These are phyloP conservation scores for Fusarium penzigii DNA, from an alignment of 2,329 filamentous ascomycete species.

Conservation along the genomic window DNA sequence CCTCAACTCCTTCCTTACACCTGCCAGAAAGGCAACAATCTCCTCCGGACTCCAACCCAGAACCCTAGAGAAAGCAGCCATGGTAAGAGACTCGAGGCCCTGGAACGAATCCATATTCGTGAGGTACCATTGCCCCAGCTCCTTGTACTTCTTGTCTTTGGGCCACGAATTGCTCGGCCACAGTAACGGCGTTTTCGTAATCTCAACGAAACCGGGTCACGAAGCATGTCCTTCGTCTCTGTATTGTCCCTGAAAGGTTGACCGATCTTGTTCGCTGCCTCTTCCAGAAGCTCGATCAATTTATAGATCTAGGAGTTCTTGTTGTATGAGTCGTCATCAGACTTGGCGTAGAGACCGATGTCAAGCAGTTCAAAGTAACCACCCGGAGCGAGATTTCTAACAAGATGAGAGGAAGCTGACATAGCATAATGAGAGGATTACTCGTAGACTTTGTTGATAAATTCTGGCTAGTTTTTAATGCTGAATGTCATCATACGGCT, in stretches of 20 bases:
- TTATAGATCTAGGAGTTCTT: conserved; percentile 6
- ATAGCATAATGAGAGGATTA: background rate
- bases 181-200: conserved; percentile 13
- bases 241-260: conserved; percentile 14
- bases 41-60: too few species aligned
- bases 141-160: conserved; percentile 15
- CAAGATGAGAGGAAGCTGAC: background rate
- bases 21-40: too few species aligned
- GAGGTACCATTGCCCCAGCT: conserved; percentile 17
- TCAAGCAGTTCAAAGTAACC: conserved; percentile 23
- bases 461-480: conserved; percentile 7
- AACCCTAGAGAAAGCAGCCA: conserved; percentile 5
- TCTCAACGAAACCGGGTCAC: conserved; percentile 20
- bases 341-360: conserved; percentile 10
- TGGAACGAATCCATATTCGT: conserved; percentile 7
- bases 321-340: conserved; percentile 7
- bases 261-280: conserved; percentile 27
- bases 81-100: conserved; percentile 20
- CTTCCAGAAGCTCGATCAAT: conserved; percentile 20
- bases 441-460: conserved; percentile 9
- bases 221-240: conserved; percentile 13
- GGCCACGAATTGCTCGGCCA: conserved; percentile 26
- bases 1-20: too few species aligned
- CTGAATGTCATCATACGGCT: conserved; percentile 19
- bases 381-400: conserved; percentile 18